Evolutionary conservation across 306 rosid species (phyloP).

Genomic region (Hippophae tibetana): DNA sequence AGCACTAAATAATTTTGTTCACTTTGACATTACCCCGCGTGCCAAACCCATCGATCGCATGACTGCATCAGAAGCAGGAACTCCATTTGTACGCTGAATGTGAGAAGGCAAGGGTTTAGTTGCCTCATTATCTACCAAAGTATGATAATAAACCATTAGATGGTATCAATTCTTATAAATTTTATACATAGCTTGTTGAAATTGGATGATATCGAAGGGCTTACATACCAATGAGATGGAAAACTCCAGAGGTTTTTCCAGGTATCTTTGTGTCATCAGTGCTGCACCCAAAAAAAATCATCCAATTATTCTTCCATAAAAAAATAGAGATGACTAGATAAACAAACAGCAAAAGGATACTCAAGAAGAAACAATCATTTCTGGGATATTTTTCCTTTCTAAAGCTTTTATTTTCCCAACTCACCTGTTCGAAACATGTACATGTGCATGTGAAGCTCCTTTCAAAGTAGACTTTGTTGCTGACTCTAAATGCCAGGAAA

Average conservation of each 20-base stretch:
- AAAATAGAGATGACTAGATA: neutral
- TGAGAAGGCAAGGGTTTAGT: slow-evolving; percentile 39
- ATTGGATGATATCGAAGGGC: neutral
- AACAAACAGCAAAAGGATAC: neutral
- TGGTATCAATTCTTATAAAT: slow-evolving; percentile 3
- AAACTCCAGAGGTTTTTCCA: slow-evolving; percentile 50
- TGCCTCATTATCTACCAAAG: slow-evolving; percentile 51
- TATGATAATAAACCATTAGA: slow-evolving; percentile 19
- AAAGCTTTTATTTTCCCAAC: neutral
- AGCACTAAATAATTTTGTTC: neutral
- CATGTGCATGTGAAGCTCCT: slow-evolving; percentile 23
- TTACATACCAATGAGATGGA: slow-evolving; percentile 64
- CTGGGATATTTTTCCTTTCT: neutral
- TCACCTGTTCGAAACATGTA: slow-evolving; percentile 37
- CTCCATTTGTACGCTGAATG: slow-evolving; percentile 41
- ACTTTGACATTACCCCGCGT: slow-evolving; percentile 32
- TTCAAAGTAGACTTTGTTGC: slow-evolving; percentile 74
- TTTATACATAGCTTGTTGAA: slow-evolving; percentile 2
- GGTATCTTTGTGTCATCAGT: slow-evolving; percentile 33
- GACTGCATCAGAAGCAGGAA: slow-evolving; percentile 38
- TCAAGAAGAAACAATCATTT: neutral
- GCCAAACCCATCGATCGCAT: slow-evolving; percentile 39
- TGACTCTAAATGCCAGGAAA: slow-evolving; percentile 94
- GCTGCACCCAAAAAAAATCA: slow-evolving; percentile 33
- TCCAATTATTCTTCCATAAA: neutral